phyloP scores from a whole-genome alignment of 2,329 filamentous ascomycete species.

The Cladosporium sp. region DNA sequence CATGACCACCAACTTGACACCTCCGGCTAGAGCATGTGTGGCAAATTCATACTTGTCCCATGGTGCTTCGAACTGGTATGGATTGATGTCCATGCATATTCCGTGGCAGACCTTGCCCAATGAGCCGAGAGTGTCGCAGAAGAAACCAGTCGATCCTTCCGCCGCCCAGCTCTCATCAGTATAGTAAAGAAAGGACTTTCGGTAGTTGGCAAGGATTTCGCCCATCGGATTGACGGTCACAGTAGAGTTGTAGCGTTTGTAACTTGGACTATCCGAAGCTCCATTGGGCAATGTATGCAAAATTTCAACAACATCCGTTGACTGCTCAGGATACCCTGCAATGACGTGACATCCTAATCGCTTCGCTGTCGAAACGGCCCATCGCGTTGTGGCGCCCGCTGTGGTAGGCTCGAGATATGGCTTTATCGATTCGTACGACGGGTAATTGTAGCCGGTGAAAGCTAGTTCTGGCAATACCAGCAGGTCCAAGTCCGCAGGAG shows the following conservation, averaged over 20 bases:
- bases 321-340: constrained; percentile 67
- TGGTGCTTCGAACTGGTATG: constrained; percentile 56
- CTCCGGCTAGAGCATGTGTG: constrained; percentile 53
- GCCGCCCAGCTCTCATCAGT: constrained; percentile 62
- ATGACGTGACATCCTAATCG: constrained; percentile 65
- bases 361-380: constrained; percentile 64
- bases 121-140: constrained; percentile 35
- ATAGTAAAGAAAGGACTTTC: constrained; percentile 63
- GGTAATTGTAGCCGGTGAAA: constrained; percentile 77
- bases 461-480: constrained; percentile 73
- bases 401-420: constrained; percentile 65
- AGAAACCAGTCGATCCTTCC: constrained; percentile 28
- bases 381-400: constrained; percentile 64
- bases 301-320: constrained; percentile 20
- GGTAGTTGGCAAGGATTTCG: constrained; percentile 55
- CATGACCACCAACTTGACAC: constrained; percentile 62
- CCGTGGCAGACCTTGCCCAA: constrained; percentile 39
- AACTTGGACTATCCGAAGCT: not conserved
- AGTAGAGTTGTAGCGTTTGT: constrained; percentile 53
- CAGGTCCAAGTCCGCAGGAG: constrained; percentile 54
- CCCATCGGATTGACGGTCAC: constrained; percentile 55
- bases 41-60: constrained; percentile 56
- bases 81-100: constrained; percentile 60
- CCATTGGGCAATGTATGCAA: constrained; percentile 10
- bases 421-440: constrained; percentile 61